Percentiles rank a stretch among this genome's conserved stretches.
Conservation (phyloP, 2,329 filamentous ascomycete genomes). For the Penicillium hordei region DNA sequence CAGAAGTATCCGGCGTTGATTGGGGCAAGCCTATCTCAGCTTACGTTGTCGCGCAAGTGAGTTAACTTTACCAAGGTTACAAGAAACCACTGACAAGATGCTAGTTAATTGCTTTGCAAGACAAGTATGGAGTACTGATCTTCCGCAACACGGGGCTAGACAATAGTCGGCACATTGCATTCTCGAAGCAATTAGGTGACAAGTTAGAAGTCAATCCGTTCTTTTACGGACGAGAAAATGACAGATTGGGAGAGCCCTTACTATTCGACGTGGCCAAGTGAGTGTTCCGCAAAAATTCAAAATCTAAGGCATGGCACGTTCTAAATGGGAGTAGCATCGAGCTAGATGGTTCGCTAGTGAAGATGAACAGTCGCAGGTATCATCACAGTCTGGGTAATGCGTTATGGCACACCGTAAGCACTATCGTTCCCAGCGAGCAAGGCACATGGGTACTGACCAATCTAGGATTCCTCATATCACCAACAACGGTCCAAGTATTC, state of each 20-base stretch:
- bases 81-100: no score
- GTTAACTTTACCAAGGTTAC: no score
- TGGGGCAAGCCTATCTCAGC: no score
- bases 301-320: neutral
- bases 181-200: neutral
- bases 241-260: neutral
- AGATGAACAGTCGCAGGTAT: neutral
- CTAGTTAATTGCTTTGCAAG: no score
- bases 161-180: neutral
- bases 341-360: neutral
- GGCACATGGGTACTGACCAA: neutral
- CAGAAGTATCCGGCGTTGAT: no score
- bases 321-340: neutral
- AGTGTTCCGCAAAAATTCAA: neutral
- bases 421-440: neutral
- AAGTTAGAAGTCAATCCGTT: neutral
- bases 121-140: neutral
- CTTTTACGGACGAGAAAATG: neutral
- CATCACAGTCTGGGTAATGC: neutral
- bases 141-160: neutral
- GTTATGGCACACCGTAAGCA: neutral
- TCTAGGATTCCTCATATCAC: neutral
- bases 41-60: no score
- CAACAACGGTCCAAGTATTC: neutral
- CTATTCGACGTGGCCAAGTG: neutral